Conservation (phyloP, 495 filamentous ascomycete genomes). For the Penicillium pancosmium region DNA sequence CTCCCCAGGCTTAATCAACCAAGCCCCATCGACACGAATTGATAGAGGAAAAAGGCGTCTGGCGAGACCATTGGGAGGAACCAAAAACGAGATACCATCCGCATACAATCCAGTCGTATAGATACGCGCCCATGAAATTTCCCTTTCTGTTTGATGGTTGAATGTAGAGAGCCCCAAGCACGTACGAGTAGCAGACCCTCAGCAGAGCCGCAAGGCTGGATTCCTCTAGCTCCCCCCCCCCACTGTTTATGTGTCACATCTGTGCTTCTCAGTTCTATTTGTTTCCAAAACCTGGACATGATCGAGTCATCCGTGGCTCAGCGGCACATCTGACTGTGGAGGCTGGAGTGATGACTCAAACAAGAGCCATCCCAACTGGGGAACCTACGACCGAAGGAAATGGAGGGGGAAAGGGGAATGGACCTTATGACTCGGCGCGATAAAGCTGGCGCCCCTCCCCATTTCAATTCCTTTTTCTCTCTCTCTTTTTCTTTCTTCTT, state of each 20-base stretch:
- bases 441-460: slow-evolving; percentile 37
- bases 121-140: slow-evolving; percentile 38
- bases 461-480: slow-evolving; percentile 1
- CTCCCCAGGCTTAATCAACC: slow-evolving; percentile 62
- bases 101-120: slow-evolving; percentile 27
- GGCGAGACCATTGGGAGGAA: slow-evolving; percentile 24
- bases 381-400: slow-evolving; percentile 5
- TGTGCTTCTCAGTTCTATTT: slow-evolving; percentile 21
- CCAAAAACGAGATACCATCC: slow-evolving; percentile 28
- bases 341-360: slow-evolving; percentile 1
- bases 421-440: slow-evolving; percentile 36
- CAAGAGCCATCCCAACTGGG: neutral
- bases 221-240: no score
- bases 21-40: slow-evolving; percentile 18
- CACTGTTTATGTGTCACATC: neutral
- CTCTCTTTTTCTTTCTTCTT: neutral
- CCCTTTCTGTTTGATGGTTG: slow-evolving; percentile 6
- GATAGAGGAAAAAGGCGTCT: slow-evolving; percentile 27
- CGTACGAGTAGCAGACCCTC: neutral
- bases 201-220: slow-evolving; percentile 19
- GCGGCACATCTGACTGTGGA: neutral
- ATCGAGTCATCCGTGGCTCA: slow-evolving; percentile 3
- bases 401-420: slow-evolving; percentile 13
- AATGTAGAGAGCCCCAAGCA: neutral
- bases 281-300: slow-evolving; percentile 12